A percentile compares a stretch with the other conserved stretches of the same genome.
Conservation (phyloP, 2,329 filamentous ascomycete species). For the Chrysoporthe austroafricana region DNA sequence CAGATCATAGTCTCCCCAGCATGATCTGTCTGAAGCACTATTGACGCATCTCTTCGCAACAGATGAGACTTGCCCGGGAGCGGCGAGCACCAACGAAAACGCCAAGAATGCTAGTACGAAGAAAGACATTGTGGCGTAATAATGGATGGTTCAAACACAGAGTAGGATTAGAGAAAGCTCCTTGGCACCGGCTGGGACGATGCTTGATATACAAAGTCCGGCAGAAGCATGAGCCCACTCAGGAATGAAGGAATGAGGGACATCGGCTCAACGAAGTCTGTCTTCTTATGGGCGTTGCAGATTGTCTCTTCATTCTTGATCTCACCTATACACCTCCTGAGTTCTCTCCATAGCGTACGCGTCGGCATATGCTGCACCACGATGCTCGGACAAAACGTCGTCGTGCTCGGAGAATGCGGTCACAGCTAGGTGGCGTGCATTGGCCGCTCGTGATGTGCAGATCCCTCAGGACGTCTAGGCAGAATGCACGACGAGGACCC, state of each 20-base stretch:
- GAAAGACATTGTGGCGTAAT: constrained; percentile 10
- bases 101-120: not conserved
- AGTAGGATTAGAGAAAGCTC: not conserved
- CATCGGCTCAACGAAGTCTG: not conserved
- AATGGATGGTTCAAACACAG: not conserved
- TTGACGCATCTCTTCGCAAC: constrained; percentile 15
- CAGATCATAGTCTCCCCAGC: constrained; percentile 45
- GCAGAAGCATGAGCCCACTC: not conserved
- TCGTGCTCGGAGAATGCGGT: not conserved
- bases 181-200: not conserved
- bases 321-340: not conserved
- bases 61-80: not conserved
- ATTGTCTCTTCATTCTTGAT: not conserved
- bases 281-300: not conserved
- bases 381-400: not conserved
- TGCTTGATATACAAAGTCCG: constrained; percentile 1
- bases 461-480: not conserved
- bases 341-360: not conserved
- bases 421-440: not conserved
- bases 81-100: constrained; percentile 6
- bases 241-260: not conserved
- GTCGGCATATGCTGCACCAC: not conserved
- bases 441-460: not conserved
- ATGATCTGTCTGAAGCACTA: constrained; percentile 24
- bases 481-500: not conserved